A percentile compares a stretch with the other conserved stretches of the same genome.
phyloP scores from a whole-genome alignment of 306 rosid species.

The Lotus japonicus region DNA sequence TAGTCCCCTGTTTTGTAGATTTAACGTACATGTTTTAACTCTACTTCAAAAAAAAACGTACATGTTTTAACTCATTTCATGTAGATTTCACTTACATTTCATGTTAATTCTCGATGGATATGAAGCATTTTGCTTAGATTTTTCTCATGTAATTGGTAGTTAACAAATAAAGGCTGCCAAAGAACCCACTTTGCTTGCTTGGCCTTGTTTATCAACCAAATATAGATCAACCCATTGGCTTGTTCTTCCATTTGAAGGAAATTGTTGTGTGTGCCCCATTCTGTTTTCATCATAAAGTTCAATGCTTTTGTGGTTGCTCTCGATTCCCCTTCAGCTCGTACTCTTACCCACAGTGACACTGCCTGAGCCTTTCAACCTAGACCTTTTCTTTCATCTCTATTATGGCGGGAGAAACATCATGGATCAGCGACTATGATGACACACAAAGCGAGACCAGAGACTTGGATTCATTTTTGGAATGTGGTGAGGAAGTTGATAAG shows the following conservation, averaged over 20 bases:
- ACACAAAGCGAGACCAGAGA: conserved; percentile 35
- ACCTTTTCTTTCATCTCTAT: conserved; percentile 18
- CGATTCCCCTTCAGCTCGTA: conserved; percentile 25
- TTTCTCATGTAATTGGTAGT: too few species aligned
- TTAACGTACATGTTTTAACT: too few species aligned
- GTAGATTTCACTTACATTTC: too few species aligned
- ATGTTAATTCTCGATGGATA: too few species aligned
- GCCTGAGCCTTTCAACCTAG: conserved; percentile 21
- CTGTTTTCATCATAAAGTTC: conserved; percentile 11
- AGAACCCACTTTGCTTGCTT: not conserved
- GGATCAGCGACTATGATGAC: conserved; percentile 58
- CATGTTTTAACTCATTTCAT: too few species aligned
- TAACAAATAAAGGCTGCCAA: too few species aligned
- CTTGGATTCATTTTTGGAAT: conserved; percentile 46
- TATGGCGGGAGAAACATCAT: conserved; percentile 82
- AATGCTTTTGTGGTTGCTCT: conserved; percentile 27
- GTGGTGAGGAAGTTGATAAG: conserved; percentile 51
- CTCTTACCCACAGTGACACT: conserved; percentile 40
- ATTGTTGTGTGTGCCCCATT: conserved; percentile 13
- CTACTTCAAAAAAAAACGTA: too few species aligned
- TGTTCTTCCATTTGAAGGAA: conserved; percentile 39
- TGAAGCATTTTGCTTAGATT: too few species aligned
- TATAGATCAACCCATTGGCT: conserved; percentile 40
- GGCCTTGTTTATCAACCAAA: not conserved
- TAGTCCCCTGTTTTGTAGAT: too few species aligned